Conservation (phyloP, 495 filamentous ascomycete genomes). For the Daldinia bambusicola region DNA sequence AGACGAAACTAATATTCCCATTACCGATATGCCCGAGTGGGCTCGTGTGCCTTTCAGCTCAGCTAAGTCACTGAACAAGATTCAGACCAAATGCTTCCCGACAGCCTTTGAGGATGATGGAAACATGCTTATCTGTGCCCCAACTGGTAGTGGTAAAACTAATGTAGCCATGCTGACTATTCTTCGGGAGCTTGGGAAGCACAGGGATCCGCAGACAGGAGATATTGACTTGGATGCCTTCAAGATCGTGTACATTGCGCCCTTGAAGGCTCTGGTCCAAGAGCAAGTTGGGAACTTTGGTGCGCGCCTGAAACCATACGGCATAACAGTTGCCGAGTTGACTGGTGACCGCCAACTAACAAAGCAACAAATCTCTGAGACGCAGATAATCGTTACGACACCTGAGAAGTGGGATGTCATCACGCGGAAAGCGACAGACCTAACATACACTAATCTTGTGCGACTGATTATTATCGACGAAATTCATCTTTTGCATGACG, state of each 20-base stretch:
- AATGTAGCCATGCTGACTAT: conserved; percentile 99
- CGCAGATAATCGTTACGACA: conserved; percentile 97
- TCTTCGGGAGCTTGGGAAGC: conserved; percentile 94
- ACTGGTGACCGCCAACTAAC: conserved; percentile 98
- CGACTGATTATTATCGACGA: conserved; percentile 96
- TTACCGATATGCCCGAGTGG: conserved; percentile 92
- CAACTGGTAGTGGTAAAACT: conserved; percentile 97
- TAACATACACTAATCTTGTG: conserved; percentile 96
- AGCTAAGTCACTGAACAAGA: conserved; percentile 83
- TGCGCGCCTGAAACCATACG: conserved; percentile 86
- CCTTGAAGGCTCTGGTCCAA: conserved; percentile 93
- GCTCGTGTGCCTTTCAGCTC: conserved; percentile 84
- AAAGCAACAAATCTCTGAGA: conserved; percentile 97
- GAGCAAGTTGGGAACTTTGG: conserved; percentile 98
- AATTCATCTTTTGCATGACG: conserved; percentile 97
- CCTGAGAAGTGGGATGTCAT: conserved; percentile 99
- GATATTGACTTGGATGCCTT: conserved; percentile 95
- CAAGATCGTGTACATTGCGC: conserved; percentile 96
- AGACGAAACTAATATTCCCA: conserved; percentile 80
- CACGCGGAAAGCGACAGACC: conserved; percentile 95
- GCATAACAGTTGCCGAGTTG: conserved; percentile 90
- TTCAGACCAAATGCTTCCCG: conserved; percentile 92
- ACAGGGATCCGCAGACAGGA: conserved; percentile 84
- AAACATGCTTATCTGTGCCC: conserved; percentile 97
- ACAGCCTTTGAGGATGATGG: conserved; percentile 93